These are phyloP conservation scores for Coemansia sp. DNA, from an alignment of 192 early-diverging fungal species.

Conservation along the genomic window DNA sequence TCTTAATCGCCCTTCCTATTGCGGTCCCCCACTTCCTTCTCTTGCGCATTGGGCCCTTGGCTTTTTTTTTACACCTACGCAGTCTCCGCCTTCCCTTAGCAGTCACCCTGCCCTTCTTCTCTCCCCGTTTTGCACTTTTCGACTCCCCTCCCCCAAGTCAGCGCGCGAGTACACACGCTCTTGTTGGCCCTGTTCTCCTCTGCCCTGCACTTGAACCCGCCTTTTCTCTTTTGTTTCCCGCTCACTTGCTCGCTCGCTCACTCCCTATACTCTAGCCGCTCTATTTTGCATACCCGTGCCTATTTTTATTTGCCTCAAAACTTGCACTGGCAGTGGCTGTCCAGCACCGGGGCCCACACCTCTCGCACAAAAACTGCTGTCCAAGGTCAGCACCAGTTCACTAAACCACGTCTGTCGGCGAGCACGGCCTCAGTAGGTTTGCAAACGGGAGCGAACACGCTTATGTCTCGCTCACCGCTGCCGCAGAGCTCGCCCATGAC, in stretches of 20 bases:
- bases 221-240: neutral
- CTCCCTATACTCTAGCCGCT: neutral
- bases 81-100: slow-evolving; percentile 21
- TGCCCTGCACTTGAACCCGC: neutral
- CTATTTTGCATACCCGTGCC: neutral
- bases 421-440: neutral
- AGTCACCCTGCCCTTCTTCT: slow-evolving; percentile 14
- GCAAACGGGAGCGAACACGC: neutral
- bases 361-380: neutral
- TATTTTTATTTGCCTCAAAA: neutral
- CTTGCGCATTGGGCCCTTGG: neutral
- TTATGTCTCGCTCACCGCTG: slow-evolving; percentile 22
- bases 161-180: slow-evolving; percentile 4
- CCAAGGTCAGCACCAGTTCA: neutral
- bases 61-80: slow-evolving; percentile 2
- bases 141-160: slow-evolving; percentile 2
- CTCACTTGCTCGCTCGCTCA: neutral
- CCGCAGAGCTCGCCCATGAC: slow-evolving; percentile 6
- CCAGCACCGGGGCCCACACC: too few species aligned
- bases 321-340: neutral
- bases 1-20: slow-evolving; percentile 1
- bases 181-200: slow-evolving; percentile 2
- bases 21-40: slow-evolving; percentile 5
- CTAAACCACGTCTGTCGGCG: neutral
- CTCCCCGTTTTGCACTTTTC: neutral